phyloP scores from a whole-genome alignment of 2,329 filamentous ascomycete species.

The Hypoxylon rubiginosum region DNA sequence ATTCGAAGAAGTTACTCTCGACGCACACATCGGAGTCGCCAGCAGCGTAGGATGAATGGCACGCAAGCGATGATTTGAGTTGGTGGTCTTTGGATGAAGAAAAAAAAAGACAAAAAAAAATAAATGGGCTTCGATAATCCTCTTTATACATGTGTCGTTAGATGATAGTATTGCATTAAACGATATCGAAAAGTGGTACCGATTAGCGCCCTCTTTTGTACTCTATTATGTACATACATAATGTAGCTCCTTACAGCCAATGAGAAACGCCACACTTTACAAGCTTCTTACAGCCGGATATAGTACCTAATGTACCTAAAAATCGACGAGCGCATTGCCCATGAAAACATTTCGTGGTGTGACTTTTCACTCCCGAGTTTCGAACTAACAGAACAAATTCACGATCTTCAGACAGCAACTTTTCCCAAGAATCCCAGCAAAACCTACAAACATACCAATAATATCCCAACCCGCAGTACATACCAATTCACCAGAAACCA shows the following conservation, averaged over 20 bases:
- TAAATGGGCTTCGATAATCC: background rate
- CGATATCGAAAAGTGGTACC: constrained; percentile 10
- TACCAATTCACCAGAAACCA: constrained; percentile 8
- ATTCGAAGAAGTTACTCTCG: constrained; percentile 66
- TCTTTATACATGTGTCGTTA: too few species aligned
- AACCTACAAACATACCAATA: background rate
- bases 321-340: constrained; percentile 4
- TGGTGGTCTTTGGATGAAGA: constrained; percentile 59
- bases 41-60: constrained; percentile 56
- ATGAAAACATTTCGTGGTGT: constrained; percentile 50
- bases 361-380: constrained; percentile 34
- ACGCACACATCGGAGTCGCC: constrained; percentile 68
- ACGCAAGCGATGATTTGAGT: constrained; percentile 60
- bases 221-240: background rate
- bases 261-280: constrained; percentile 27
- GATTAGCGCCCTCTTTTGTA: constrained; percentile 23
- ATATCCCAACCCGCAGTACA: constrained; percentile 2
- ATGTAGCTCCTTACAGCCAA: constrained; percentile 21
- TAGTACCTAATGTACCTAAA: constrained; percentile 35
- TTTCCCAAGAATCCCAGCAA: background rate
- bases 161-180: too few species aligned
- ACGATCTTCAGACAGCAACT: constrained; percentile 4
- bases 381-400: constrained; percentile 9
- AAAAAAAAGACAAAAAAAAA: constrained; percentile 39
- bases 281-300: constrained; percentile 11